Evolutionary conservation across 2,329 filamentous ascomycete species (phyloP).

Genomic region (Ramichloridium luteum): DNA sequence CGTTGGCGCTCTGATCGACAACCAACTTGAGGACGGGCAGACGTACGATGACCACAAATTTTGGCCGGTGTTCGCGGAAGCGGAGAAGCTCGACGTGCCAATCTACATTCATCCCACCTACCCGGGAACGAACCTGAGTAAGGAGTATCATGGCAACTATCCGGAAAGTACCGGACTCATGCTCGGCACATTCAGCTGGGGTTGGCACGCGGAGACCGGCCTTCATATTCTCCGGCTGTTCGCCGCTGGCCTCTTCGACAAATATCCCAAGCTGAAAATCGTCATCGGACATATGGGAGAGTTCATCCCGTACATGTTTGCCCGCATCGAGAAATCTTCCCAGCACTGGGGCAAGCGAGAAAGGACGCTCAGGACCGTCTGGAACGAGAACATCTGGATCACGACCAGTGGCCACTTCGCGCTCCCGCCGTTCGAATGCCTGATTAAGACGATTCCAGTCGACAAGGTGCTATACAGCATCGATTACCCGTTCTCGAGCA

Average conservation of each 20-base stretch:
- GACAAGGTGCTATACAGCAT: conserved; percentile 46
- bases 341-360: conserved; percentile 25
- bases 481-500: conserved; percentile 46
- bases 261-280: conserved; percentile 42
- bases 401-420: conserved; percentile 47
- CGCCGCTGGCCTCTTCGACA: conserved; percentile 43
- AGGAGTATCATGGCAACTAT: conserved; percentile 28
- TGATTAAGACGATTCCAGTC: conserved; percentile 26
- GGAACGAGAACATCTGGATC: conserved; percentile 44
- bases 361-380: conserved; percentile 29
- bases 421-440: conserved; percentile 36
- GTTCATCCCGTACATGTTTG: conserved; percentile 45
- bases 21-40: conserved; percentile 14
- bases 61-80: conserved; percentile 16
- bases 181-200: conserved; percentile 34
- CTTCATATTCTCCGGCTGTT: conserved; percentile 40
- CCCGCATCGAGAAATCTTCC: conserved; percentile 30
- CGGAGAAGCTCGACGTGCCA: conserved; percentile 34
- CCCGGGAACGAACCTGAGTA: conserved; percentile 23
- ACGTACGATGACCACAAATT: conserved; percentile 16
- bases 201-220: conserved; percentile 41
- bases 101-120: conserved; percentile 38
- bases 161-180: conserved; percentile 10
- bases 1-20: conserved; percentile 20
- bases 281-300: conserved; percentile 47